phyloP scores from a whole-genome alignment of 306 rosid genomes.

The Begonia peltatifolia region DNA sequence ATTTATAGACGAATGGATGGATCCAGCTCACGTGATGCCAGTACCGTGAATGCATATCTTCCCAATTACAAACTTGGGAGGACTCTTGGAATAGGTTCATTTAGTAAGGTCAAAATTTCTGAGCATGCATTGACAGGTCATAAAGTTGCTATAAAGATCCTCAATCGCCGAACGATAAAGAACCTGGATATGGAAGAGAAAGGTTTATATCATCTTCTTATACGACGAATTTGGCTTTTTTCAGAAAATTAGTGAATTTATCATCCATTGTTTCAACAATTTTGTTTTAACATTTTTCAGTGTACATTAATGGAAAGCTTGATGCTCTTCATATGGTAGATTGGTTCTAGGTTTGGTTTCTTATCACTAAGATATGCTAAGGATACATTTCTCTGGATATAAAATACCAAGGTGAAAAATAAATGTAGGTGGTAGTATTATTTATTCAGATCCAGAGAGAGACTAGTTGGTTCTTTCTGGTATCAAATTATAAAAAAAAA shows the following conservation, averaged over 20 bases:
- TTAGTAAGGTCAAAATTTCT: conserved; percentile 91
- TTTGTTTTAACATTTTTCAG: no score
- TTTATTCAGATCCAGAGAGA: no score
- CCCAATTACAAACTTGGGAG: conserved; percentile 84
- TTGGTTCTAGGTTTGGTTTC: no score
- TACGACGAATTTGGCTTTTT: not conserved
- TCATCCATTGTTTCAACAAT: no score
- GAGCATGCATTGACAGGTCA: conserved; percentile 86
- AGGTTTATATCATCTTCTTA: conserved; percentile 34
- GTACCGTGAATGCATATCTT: conserved; percentile 42
- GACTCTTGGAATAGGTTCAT: conserved; percentile 92
- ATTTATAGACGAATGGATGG: conserved; percentile 44
- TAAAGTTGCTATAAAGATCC: conserved; percentile 92
- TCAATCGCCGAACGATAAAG: conserved; percentile 74
- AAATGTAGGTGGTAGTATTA: no score
- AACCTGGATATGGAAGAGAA: conserved; percentile 96
- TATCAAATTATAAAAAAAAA: no score
- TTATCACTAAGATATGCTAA: no score
- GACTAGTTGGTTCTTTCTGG: no score
- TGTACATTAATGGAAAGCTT: no score
- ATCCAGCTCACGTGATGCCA: conserved; percentile 35
- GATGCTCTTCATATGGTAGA: no score
- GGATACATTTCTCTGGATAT: no score
- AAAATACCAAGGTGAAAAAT: no score
- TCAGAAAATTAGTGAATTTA: not conserved